Conservation (phyloP, 306 rosid species). For the Cucumis melo region DNA sequence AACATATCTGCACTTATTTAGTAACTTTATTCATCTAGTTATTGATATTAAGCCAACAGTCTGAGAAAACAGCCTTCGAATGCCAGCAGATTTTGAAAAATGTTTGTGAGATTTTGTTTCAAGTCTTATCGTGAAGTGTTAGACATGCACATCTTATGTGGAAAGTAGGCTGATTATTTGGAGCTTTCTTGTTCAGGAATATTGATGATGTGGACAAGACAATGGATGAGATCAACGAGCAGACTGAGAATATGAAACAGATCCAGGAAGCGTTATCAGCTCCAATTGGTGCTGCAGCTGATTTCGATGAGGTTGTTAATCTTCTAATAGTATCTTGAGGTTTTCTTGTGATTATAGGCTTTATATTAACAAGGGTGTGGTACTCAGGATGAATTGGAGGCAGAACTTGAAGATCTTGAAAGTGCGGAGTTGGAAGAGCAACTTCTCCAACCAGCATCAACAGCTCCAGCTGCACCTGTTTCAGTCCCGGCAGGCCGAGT, state of each 20-base stretch:
- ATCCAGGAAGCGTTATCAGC: conserved; percentile 87
- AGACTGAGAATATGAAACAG: conserved; percentile 95
- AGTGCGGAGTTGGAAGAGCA: conserved; percentile 97
- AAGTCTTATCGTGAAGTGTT: background rate
- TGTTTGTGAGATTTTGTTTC: background rate
- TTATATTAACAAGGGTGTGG: background rate
- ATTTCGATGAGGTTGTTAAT: conserved; percentile 74
- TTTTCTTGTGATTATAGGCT: background rate
- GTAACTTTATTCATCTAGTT: no score
- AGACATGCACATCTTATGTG: no score
- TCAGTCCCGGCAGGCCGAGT: conserved; percentile 61
- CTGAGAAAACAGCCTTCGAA: background rate
- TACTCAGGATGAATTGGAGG: conserved; percentile 86
- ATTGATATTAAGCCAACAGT: background rate
- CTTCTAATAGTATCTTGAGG: background rate
- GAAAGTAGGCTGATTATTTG: background rate
- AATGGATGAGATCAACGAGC: conserved; percentile 98
- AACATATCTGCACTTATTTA: background rate
- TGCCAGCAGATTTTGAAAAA: background rate
- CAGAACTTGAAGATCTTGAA: conserved; percentile 93
- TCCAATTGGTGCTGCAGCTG: conserved; percentile 83
- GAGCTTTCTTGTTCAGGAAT: conserved; percentile 33
- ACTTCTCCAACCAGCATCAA: conserved; percentile 84
- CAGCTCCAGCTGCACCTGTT: conserved; percentile 78
- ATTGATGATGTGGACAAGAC: conserved; percentile 95